Base-by-base conservation (phyloP, 2,329 filamentous ascomycete genomes). In the Microascus cirrosus region DNA sequence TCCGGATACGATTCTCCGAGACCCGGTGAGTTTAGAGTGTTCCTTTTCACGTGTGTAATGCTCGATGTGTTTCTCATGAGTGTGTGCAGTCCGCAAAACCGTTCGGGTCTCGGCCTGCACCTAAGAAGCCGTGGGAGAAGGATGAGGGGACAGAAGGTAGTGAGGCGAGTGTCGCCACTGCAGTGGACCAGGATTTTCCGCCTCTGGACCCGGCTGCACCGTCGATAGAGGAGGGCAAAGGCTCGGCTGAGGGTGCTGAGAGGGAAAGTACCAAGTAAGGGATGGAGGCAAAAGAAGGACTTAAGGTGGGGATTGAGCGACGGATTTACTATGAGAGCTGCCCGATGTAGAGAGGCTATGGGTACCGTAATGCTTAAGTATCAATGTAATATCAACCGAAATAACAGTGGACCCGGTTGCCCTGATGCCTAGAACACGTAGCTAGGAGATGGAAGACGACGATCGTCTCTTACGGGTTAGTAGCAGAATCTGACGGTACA, bases 61-160 rank as follows among this genome's bases (percentile, higher is more conserved):
- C 15, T 45, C 7, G 13, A 5, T 15, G 8, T 32, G 34, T 54
- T 58, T 24, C 54, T 51, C 25, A 28, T 20, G 0, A 56, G n/a
- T 25, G n/a, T 28, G 42, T 48, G 8, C 28, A 79, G 77, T 69
- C 73, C 1, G 71, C 79, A 15, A 76, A 75, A 55, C 77, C 78
- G 0, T 68, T 79, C 45, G 77, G 78, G 12, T 69, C 73, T 55
- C 71, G 77, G 52, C 63, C 72, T 25, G 78, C 74, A 13, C 78
- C 80, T 0, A 74, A 67, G 56, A 84, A 84, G 71, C 92, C 92
- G 1, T 96, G 92, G 92, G 92, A 96, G 73, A 88, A 77, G 64
- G 77, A 81, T 18, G 60, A 52, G 25, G 32, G 1, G 6, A 7
- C 59, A 58, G 18, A 24, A 12, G 8, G 28, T 36, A 32, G 32